Evolutionary conservation across 2,329 filamentous ascomycete species (phyloP).

Genomic region (Remersonia thermophila): DNA sequence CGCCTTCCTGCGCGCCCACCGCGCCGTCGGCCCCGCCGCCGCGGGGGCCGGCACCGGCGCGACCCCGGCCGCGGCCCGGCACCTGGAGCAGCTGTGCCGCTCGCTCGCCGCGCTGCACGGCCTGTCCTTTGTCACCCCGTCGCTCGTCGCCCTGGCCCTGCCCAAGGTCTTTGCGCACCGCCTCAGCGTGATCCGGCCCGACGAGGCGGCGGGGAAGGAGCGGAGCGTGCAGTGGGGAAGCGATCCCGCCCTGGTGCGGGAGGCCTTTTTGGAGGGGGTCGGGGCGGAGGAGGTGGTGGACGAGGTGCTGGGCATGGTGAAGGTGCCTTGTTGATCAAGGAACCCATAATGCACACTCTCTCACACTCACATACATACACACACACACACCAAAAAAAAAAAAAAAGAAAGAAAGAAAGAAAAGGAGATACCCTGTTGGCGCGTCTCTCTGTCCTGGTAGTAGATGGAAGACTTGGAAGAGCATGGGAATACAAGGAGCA

Average conservation of each 20-base stretch:
- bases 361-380: no score
- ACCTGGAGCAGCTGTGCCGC: constrained; percentile 58
- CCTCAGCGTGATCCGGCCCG: constrained; percentile 47
- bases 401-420: no score
- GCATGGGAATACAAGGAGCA: no score
- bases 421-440: no score
- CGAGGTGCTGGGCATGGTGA: constrained; percentile 47
- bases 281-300: constrained; percentile 50
- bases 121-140: constrained; percentile 70
- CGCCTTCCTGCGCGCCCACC: constrained; percentile 76
- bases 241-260: constrained; percentile 53
- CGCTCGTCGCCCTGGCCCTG: constrained; percentile 68
- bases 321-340: constrained; percentile 39
- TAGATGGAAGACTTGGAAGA: no score
- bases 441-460: no score
- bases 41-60: constrained; percentile 43
- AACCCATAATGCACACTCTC: no score
- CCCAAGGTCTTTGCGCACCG: constrained; percentile 83
- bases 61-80: constrained; percentile 63
- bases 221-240: constrained; percentile 92
- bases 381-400: no score
- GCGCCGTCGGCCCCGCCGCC: constrained; percentile 72
- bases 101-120: constrained; percentile 72
- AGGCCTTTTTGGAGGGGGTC: constrained; percentile 49
- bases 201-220: constrained; percentile 49